Evolutionary conservation across 495 filamentous ascomycete species (phyloP), one percentile per base, ranked within the genome.

Genomic region (Podospora tetraspora): DNA sequence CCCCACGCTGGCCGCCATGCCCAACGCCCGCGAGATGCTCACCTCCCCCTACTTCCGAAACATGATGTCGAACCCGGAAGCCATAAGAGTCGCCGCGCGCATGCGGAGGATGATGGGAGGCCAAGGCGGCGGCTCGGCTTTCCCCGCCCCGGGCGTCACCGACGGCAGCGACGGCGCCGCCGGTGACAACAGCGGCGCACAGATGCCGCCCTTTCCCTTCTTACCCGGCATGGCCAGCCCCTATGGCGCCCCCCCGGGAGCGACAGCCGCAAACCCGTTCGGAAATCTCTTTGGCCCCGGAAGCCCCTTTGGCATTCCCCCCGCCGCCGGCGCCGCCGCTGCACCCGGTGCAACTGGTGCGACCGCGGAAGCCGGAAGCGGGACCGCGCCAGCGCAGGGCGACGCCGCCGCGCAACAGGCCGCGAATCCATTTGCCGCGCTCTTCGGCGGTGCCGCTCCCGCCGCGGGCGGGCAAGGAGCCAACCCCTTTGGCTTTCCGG

Each of bases 11-110:
- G 91, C 92, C 62, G 86, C 89, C 67, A 92, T 92, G 80, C 93
- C 93, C 23, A 87, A 90, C 66, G 91, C 89, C 22, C 90, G 92
- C 64, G 85, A 94, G 73, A 88, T 97, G 78, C 84, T 99, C 73
- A 87, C 91, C 67, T 93, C 91, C 25, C 92, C 93, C 0, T 85
- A 91, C 64, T 94, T 97, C 75, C 87, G 96, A 68, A 85, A 91
- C 22, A 96, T 98, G 92, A 89, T 99, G 85, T 94, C 94, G n/a
- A 92, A 96, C 73, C 96, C 96, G 27, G 88, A 91, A 19, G 87
- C 90, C 25, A 82, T 98, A 24, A 85, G 94, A 57, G 86, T 90
- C 71, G 91, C 93, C 69, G 83, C 91, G 57, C 87, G 91, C 66
- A 89, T 98, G 86, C 89, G 91, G 70, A 83, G 90, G 67, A 82